A percentile compares a stretch with the other conserved stretches of the same genome.
These are phyloP conservation scores for Elymus sibiricus DNA, from an alignment of 176 grass and related monocot species.

Conservation along the genomic window DNA sequence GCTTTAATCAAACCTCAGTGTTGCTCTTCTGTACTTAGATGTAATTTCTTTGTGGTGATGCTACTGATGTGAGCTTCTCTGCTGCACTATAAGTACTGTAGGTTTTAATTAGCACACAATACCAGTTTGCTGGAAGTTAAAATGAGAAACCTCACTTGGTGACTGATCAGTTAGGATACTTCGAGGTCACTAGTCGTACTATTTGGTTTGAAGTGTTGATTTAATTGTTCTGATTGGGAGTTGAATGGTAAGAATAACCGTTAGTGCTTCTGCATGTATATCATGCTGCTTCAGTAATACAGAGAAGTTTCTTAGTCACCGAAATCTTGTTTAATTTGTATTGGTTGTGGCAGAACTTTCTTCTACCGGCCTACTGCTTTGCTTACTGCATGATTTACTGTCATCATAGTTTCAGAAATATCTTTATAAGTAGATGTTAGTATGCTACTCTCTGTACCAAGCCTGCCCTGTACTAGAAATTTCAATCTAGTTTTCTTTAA, in stretches of 20 bases:
- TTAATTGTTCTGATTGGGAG: neutral
- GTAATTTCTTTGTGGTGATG: neutral
- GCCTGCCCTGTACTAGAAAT: neutral
- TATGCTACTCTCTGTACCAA: neutral
- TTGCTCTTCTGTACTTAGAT: neutral
- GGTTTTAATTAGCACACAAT: neutral
- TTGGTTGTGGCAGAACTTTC: conserved; percentile 1
- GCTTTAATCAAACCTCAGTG: neutral
- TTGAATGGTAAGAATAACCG: conserved; percentile 21
- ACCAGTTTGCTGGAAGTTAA: neutral
- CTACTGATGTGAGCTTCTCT: neutral
- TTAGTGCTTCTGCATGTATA: conserved; percentile 12
- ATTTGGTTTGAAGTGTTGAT: neutral
- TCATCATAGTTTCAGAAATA: neutral
- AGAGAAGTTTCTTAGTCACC: conserved; percentile 1
- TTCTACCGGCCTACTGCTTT: neutral
- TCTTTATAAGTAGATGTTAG: neutral
- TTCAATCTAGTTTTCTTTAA: neutral
- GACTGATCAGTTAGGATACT: neutral
- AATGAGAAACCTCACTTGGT: neutral
- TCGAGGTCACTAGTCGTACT: neutral
- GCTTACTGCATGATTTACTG: neutral
- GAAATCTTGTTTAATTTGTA: neutral
- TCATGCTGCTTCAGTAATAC: conserved; percentile 26
- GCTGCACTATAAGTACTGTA: neutral